Evolutionary conservation across 345 rosid genomes (phyloP).

Genomic region (Angophora floribunda): DNA sequence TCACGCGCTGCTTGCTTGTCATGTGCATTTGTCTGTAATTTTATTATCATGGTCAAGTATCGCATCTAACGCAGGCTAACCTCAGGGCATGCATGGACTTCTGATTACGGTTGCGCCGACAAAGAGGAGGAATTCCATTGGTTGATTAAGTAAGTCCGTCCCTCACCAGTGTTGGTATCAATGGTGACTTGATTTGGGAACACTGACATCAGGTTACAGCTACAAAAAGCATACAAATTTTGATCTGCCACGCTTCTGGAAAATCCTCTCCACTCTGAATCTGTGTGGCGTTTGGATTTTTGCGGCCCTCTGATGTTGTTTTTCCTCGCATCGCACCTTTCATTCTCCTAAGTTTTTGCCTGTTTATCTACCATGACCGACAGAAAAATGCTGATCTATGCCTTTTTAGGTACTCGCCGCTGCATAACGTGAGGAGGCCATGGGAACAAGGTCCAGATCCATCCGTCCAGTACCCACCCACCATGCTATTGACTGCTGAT

Average conservation of each 20-base stretch:
- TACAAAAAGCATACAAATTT: background rate
- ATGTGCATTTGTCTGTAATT: background rate
- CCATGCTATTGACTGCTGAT: slow-evolving; percentile 93
- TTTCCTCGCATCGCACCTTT: background rate
- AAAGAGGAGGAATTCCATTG: slow-evolving; percentile 84
- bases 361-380: background rate
- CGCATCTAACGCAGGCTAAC: background rate
- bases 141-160: slow-evolving; percentile 68
- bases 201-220: background rate
- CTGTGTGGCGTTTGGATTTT: background rate
- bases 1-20: background rate
- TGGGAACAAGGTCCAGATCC: slow-evolving; percentile 51
- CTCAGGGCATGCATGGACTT: slow-evolving; percentile 90
- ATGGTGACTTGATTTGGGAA: background rate
- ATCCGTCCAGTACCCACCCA: slow-evolving; percentile 66
- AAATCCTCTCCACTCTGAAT: background rate
- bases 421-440: slow-evolving; percentile 91
- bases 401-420: slow-evolving; percentile 69
- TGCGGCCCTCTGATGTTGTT: background rate
- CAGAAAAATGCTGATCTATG: background rate
- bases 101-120: slow-evolving; percentile 86
- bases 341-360: background rate
- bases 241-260: background rate
- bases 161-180: background rate
- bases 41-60: background rate